Base-by-base conservation (phyloP, 2,329 filamentous ascomycete genomes). In the Venturia aucupariae region DNA sequence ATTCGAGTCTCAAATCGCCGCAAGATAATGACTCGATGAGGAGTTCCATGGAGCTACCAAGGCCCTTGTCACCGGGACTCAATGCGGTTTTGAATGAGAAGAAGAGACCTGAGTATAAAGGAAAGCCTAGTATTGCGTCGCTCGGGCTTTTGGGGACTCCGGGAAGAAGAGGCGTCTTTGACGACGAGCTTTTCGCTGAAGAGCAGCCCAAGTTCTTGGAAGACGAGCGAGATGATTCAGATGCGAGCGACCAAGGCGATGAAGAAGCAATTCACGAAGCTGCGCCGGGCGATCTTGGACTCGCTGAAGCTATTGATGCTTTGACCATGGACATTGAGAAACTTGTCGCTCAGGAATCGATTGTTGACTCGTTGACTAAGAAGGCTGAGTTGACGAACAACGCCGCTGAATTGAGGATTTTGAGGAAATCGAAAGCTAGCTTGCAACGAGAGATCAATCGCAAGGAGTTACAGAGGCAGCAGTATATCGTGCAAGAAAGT, bases 361-460 rank as follows among this genome's bases (percentile, higher is more conserved):
- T 99, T 22, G 86, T 99, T 22, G 90, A 97, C 70, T 95, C 93
- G 1, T 78, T 99, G 65, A 94, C 90, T 2, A 86, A 90, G 65
- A 99, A 99, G 76, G 94, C 95, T 0, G 94, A 99, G 74, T 79
- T 99, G 62, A 99, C 94, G 1, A 99, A 99, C 74, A 99, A 99
- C 72, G 92, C 89, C 17, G 91, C 93, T 1, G 94, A 99, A 74
- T 75, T 99, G 62, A 85, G 94, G 41, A 97, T 99, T 67, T 76
- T 99, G 61, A 86, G 89, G 64, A 99, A 99, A 75, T 97, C 92
- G 0, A 96, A 94, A 74, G 88, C 92, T 39, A 99, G 94, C 75
- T 79, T 99, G 65, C 90, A 96, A 71, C 84, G 94, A 68, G 94
- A 99, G 75, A 92, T 97, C 64, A 85, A 91, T 65, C 86, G 92